phyloP scores from a whole-genome alignment of 83 land plant genomes.

The Diphasiastrum complanatum region DNA sequence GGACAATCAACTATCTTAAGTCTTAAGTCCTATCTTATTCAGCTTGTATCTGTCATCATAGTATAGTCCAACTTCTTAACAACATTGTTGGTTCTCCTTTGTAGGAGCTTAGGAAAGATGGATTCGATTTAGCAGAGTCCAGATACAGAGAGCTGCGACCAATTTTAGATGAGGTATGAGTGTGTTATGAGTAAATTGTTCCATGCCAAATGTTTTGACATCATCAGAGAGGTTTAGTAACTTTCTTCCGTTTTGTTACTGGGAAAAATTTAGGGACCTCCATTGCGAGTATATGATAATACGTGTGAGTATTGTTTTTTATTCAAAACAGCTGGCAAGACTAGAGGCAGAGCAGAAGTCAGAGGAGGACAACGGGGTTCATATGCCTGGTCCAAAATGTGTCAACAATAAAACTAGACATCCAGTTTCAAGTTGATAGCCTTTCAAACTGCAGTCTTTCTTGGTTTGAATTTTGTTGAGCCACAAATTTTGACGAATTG shows the following conservation, averaged over 20 bases:
- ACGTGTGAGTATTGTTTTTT: not conserved
- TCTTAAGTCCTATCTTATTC: too few species aligned
- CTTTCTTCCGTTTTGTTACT: not conserved
- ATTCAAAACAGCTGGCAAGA: constrained; percentile 55
- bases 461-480: too few species aligned
- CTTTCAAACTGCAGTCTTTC: too few species aligned
- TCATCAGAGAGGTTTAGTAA: not conserved
- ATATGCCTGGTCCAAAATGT: constrained; percentile 44
- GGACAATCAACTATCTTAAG: too few species aligned
- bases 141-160: constrained; percentile 92
- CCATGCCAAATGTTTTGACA: not conserved
- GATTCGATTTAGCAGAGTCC: constrained; percentile 93
- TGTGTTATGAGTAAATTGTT: constrained; percentile 4
- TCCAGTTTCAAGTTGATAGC: too few species aligned
- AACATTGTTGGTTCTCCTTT: too few species aligned
- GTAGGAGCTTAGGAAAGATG: constrained; percentile 97
- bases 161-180: constrained; percentile 99
- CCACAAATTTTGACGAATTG: too few species aligned
- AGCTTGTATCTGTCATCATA: not conserved
- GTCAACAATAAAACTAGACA: constrained; percentile 41
- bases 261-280: not conserved
- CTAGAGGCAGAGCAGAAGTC: constrained; percentile 96
- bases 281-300: not conserved
- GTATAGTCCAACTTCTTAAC: not conserved
- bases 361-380: constrained; percentile 70